Evolutionary conservation across 2,329 filamentous ascomycete genomes (phyloP).

Genomic region (Pseudocercospora musae): DNA sequence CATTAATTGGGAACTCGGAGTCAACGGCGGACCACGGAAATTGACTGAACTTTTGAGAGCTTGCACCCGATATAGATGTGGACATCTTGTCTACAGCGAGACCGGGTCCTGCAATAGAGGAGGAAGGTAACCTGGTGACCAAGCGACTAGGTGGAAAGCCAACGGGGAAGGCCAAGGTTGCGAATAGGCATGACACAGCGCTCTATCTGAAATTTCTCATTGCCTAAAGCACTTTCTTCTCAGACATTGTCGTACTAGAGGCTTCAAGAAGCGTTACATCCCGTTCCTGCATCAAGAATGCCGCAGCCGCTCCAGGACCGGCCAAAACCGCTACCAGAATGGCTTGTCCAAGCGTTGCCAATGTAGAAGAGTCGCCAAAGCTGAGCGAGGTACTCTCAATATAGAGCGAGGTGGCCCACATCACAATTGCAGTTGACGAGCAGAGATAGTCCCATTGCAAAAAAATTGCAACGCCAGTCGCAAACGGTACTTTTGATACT

Average conservation of each 20-base stretch:
- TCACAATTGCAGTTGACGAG: constrained; percentile 18
- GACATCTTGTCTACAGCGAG: not conserved
- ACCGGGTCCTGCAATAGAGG: not conserved
- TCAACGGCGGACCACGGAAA: not conserved
- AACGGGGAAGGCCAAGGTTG: too few species aligned
- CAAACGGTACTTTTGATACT: constrained; percentile 13
- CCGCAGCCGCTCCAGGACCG: constrained; percentile 23
- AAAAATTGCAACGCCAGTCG: constrained; percentile 22
- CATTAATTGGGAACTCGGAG: not conserved
- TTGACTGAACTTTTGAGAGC: not conserved
- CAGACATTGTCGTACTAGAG: not conserved
- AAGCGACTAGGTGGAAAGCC: too few species aligned
- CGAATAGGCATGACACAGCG: not conserved
- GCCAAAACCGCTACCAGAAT: constrained; percentile 16
- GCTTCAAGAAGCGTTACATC: constrained; percentile 14
- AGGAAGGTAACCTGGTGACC: not conserved
- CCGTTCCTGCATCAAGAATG: constrained; percentile 24
- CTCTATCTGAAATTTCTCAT: not conserved
- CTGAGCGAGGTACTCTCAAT: constrained; percentile 10
- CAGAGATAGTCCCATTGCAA: constrained; percentile 26
- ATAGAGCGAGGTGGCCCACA: constrained; percentile 21
- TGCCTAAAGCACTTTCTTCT: not conserved
- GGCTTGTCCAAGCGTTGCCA: constrained; percentile 13
- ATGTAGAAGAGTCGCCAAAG: not conserved
- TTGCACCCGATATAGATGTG: not conserved